These are phyloP conservation scores for Fomitopsis schrenkii DNA, from an alignment of 1,284 basidiomycete species.

Conservation along the genomic window DNA sequence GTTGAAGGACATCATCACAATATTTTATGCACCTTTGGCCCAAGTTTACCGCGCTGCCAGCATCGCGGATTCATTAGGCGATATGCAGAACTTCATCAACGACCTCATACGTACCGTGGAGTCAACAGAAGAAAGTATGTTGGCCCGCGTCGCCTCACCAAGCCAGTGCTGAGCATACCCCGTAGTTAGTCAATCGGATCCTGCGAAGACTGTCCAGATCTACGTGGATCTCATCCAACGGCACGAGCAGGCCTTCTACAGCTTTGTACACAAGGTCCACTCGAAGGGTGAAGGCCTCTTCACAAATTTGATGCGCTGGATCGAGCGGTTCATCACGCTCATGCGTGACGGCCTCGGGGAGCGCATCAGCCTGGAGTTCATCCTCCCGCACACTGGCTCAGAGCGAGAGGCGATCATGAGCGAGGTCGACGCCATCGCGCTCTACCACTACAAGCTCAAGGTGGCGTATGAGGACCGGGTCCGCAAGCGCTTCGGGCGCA, in stretches of 20 bases:
- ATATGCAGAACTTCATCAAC: slow-evolving; percentile 93
- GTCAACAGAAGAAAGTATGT: slow-evolving; percentile 83
- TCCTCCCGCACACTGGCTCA: slow-evolving; percentile 77
- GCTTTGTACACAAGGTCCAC: slow-evolving; percentile 98
- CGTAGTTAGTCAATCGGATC: slow-evolving; percentile 80
- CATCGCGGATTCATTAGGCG: slow-evolving; percentile 90
- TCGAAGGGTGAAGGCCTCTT: slow-evolving; percentile 95
- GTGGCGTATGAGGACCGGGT: slow-evolving; percentile 88
- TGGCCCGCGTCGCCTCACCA: not conserved
- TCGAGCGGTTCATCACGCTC: slow-evolving; percentile 91
- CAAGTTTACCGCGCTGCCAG: slow-evolving; percentile 98
- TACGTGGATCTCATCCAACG: slow-evolving; percentile 94
- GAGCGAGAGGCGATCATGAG: slow-evolving; percentile 74
- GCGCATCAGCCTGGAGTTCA: slow-evolving; percentile 77
- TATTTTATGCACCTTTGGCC: slow-evolving; percentile 97
- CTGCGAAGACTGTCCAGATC: slow-evolving; percentile 83
- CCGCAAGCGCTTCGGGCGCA: slow-evolving; percentile 70
- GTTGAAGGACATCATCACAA: slow-evolving; percentile 98
- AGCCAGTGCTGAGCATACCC: not conserved
- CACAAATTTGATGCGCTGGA: slow-evolving; percentile 93
- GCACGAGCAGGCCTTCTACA: slow-evolving; percentile 95
- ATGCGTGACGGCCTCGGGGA: slow-evolving; percentile 85
- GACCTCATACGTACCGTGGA: slow-evolving; percentile 97
- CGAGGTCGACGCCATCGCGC: slow-evolving; percentile 84
- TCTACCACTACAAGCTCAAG: slow-evolving; percentile 92